These are phyloP conservation scores for Solanum paucissectum DNA, from an alignment of 257 asterid genomes.

Conservation along the genomic window DNA sequence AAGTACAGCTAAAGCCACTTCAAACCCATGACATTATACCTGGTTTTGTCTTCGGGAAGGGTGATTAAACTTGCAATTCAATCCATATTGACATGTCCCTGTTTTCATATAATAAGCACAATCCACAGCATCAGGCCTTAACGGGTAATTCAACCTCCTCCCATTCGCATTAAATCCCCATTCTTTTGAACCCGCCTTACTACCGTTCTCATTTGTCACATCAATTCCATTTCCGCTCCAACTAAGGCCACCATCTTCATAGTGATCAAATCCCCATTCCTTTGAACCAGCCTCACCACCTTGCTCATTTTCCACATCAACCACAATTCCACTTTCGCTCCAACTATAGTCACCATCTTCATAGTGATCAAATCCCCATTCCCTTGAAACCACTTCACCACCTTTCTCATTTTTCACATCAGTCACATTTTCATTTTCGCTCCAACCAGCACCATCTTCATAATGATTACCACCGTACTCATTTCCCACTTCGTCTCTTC, in stretches of 20 bases:
- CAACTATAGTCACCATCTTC: not conserved
- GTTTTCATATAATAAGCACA: slow-evolving; percentile 27
- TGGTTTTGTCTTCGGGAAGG: slow-evolving; percentile 11
- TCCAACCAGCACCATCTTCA: not conserved
- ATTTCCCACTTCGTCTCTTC: not conserved
- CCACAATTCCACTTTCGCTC: not conserved
- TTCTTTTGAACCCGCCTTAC: not conserved
- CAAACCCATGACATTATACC: slow-evolving; percentile 1
- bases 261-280: not conserved
- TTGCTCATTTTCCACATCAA: not conserved
- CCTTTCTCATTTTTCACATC: not conserved
- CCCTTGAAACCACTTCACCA: not conserved
- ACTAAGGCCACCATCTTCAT: not conserved
- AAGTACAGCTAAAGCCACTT: not conserved
- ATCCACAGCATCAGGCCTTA: slow-evolving; percentile 25
- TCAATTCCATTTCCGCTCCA: not conserved
- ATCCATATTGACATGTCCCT: slow-evolving; percentile 28
- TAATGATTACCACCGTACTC: not conserved
- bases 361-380: not conserved
- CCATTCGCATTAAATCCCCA: not conserved
- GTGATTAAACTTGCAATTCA: slow-evolving; percentile 31
- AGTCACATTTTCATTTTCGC: not conserved
- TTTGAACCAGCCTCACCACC: not conserved
- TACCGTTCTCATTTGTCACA: not conserved
- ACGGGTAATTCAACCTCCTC: not conserved